Percentiles rank a stretch among this genome's conserved stretches.
Conservation (phyloP, 2,329 filamentous ascomycete species). For the Teratosphaeria zuluensis region DNA sequence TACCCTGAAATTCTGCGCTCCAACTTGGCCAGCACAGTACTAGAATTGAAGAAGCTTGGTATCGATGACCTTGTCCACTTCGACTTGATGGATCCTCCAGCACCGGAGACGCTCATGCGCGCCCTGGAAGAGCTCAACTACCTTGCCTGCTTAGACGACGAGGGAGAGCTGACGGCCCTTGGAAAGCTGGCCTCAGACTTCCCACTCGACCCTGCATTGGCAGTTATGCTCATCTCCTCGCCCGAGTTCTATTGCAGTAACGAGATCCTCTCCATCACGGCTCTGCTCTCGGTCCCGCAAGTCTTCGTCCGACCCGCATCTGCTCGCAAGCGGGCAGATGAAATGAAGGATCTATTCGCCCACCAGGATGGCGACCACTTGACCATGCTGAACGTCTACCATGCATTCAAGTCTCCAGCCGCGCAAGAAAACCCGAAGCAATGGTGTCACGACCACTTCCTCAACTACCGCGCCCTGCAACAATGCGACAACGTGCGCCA, state of each 20-base stretch:
- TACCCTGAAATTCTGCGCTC: slow-evolving; percentile 93
- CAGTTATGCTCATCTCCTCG: slow-evolving; percentile 95
- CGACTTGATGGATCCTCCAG: slow-evolving; percentile 95
- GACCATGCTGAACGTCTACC: slow-evolving; percentile 93
- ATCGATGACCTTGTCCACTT: slow-evolving; percentile 95
- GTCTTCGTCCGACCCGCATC: slow-evolving; percentile 82
- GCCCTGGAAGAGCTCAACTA: slow-evolving; percentile 97
- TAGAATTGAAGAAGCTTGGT: slow-evolving; percentile 95
- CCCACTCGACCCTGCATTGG: slow-evolving; percentile 83
- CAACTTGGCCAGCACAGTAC: slow-evolving; percentile 86
- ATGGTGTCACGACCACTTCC: slow-evolving; percentile 96
- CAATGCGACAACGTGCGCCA: slow-evolving; percentile 89
- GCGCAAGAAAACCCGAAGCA: slow-evolving; percentile 66
- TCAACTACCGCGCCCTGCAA: slow-evolving; percentile 77
- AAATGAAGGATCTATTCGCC: slow-evolving; percentile 92
- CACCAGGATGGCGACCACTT: slow-evolving; percentile 92
- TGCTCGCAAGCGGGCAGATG: slow-evolving; percentile 82
- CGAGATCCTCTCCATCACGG: slow-evolving; percentile 90
- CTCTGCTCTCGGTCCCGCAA: slow-evolving; percentile 87
- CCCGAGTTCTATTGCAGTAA: slow-evolving; percentile 99
- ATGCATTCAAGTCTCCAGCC: slow-evolving; percentile 77
- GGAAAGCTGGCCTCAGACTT: slow-evolving; percentile 88
- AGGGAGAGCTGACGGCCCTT: slow-evolving; percentile 80
- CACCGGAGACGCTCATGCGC: slow-evolving; percentile 96
- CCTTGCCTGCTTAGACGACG: slow-evolving; percentile 88